phyloP scores from a whole-genome alignment of 371 early-diverging fungal species.

The Rozella allomycis region DNA sequence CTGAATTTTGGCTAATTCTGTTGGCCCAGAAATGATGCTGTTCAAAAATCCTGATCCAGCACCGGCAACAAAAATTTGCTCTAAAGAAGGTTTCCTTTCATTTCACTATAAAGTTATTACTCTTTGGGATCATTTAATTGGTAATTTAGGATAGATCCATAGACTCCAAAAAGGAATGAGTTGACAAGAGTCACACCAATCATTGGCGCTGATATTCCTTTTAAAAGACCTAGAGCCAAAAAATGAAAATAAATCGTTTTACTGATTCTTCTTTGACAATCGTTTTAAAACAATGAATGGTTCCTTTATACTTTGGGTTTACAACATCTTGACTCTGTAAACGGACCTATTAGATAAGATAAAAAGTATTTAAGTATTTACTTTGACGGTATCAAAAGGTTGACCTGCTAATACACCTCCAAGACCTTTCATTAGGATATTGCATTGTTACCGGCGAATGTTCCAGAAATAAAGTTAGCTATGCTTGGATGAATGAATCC shows the following conservation, averaged over 20 bases:
- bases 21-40: conserved; percentile 11
- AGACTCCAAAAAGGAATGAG: conserved; percentile 53
- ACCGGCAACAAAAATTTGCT: conserved; percentile 50
- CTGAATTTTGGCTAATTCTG: conserved; percentile 38
- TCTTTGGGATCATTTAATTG: conserved; percentile 14
- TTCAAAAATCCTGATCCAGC: conserved; percentile 41
- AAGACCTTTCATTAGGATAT: background rate
- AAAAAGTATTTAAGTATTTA: background rate
- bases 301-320: background rate
- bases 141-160: conserved; percentile 33
- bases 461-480: background rate
- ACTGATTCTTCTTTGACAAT: background rate
- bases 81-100: conserved; percentile 20
- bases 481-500: background rate
- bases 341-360: background rate
- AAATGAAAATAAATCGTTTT: background rate
- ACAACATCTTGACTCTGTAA: background rate
- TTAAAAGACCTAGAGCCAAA: background rate
- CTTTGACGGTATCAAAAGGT: background rate
- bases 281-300: background rate
- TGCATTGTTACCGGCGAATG: background rate
- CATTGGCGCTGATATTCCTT: conserved; percentile 1
- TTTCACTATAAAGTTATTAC: too few species aligned
- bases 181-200: conserved; percentile 62
- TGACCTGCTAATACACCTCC: background rate